Percentiles rank a stretch among this genome's conserved stretches.
Evolutionary conservation across 495 filamentous ascomycete species (phyloP).

Genomic region (Rostrohypoxylon terebratum): DNA sequence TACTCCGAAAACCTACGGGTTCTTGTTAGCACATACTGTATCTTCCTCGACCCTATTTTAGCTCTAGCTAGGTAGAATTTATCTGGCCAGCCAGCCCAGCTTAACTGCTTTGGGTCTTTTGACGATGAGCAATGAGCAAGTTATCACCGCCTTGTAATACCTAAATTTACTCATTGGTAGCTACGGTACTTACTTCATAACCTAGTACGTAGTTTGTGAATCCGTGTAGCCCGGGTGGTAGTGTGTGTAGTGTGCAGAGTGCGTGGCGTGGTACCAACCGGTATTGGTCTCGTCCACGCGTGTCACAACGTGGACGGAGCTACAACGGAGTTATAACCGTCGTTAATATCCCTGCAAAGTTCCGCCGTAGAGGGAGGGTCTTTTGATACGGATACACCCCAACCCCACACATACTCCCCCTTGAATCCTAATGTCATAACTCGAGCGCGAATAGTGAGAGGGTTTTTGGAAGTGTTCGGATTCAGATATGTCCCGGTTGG

Average conservation of each 20-base stretch:
- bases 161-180: too few relatives aligned
- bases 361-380: conserved; percentile 11
- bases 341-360: conserved; percentile 17
- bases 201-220: too few relatives aligned
- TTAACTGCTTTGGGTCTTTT: neutral
- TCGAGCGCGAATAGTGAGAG: conserved; percentile 1
- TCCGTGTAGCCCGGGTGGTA: neutral
- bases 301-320: conserved; percentile 13
- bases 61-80: neutral
- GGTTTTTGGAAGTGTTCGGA: conserved; percentile 6
- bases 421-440: neutral
- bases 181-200: too few relatives aligned
- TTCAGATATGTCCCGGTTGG: conserved; percentile 28
- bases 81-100: neutral
- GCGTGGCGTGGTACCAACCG: conserved; percentile 18
- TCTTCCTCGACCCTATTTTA: neutral
- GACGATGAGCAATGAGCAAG: conserved; percentile 16
- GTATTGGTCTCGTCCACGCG: conserved; percentile 12
- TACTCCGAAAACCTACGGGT: neutral
- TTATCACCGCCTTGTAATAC: conserved; percentile 4
- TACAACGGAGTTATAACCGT: conserved; percentile 21
- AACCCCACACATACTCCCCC: neutral
- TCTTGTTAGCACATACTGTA: neutral
- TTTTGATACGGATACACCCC: conserved; percentile 28
- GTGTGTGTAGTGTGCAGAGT: neutral